These are phyloP conservation scores for Cladosporium colombiae DNA, from an alignment of 2,329 filamentous ascomycete species.

Conservation along the genomic window DNA sequence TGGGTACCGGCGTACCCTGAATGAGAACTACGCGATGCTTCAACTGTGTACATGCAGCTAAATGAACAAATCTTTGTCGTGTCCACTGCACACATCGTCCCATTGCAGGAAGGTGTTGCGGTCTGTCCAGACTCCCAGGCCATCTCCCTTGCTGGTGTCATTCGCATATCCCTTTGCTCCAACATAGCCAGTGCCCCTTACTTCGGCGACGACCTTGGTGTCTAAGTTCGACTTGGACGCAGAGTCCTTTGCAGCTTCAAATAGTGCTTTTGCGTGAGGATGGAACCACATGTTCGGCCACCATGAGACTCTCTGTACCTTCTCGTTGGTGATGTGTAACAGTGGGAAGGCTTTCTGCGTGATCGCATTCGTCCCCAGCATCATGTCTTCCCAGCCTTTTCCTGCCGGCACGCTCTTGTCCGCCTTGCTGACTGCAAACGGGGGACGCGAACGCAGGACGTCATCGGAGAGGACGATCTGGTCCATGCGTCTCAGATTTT, in stretches of 20 bases:
- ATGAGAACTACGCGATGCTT: background rate
- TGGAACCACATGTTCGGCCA: slow-evolving; percentile 32
- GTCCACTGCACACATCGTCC: slow-evolving; percentile 24
- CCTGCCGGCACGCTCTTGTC: background rate
- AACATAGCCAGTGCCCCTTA: background rate
- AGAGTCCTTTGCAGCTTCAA: slow-evolving; percentile 23
- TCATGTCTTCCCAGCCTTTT: slow-evolving; percentile 24
- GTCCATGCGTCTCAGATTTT: slow-evolving; percentile 21
- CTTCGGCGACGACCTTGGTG: background rate
- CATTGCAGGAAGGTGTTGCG: slow-evolving; percentile 25
- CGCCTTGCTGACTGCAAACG: slow-evolving; percentile 18
- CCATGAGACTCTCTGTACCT: slow-evolving; percentile 25
- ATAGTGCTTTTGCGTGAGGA: slow-evolving; percentile 23
- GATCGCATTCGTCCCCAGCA: slow-evolving; percentile 28
- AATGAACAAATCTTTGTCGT: slow-evolving; percentile 23
- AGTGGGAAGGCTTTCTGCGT: slow-evolving; percentile 25
- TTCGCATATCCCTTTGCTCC: background rate
- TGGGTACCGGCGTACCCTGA: background rate
- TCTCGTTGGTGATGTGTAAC: slow-evolving; percentile 30
- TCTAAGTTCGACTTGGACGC: slow-evolving; percentile 15
- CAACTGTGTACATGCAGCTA: background rate
- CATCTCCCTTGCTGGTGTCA: slow-evolving; percentile 14
- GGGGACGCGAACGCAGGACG: slow-evolving; percentile 21
- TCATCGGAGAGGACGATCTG: slow-evolving; percentile 23
- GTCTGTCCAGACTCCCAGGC: slow-evolving; percentile 26